phyloP scores from a whole-genome alignment of 2,329 filamentous ascomycete species.

The Zymoseptoria brevis region DNA sequence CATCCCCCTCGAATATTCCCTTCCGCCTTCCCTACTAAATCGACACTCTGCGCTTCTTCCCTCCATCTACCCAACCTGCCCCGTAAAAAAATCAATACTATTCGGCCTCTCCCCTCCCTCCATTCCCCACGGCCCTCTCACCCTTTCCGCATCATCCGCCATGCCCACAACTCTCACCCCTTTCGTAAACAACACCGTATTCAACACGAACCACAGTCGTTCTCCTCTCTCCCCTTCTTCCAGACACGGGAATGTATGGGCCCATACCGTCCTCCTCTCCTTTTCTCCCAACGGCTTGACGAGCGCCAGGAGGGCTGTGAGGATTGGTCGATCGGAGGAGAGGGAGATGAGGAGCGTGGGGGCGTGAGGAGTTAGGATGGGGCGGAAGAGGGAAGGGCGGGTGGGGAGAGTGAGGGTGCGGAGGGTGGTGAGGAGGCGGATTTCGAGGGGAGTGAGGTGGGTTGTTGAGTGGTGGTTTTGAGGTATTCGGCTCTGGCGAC shows the following conservation, averaged over 20 bases:
- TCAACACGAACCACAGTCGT: not conserved
- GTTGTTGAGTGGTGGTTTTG: not conserved
- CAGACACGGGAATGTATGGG: not conserved
- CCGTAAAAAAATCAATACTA: not conserved
- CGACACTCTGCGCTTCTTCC: too few species aligned
- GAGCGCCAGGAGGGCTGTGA: not conserved
- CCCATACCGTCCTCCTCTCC: not conserved
- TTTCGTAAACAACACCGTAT: not conserved
- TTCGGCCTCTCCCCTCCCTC: not conserved
- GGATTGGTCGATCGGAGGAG: not conserved
- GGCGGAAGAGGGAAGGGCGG: not conserved
- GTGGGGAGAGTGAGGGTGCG: not conserved
- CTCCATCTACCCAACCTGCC: not conserved
- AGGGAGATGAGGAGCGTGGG: not conserved
- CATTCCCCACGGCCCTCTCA: not conserved
- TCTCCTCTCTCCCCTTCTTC: not conserved
- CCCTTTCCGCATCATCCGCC: not conserved
- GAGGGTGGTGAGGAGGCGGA: not conserved
- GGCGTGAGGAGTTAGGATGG: not conserved
- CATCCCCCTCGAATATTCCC: too few species aligned
- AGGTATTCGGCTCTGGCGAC: not conserved
- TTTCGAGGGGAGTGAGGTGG: not conserved
- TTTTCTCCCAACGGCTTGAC: not conserved
- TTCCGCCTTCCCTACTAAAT: too few species aligned
- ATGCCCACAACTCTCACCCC: not conserved